These are phyloP conservation scores for Candida verbasci DNA, from an alignment of 805 yeast genomes.

Conservation along the genomic window DNA sequence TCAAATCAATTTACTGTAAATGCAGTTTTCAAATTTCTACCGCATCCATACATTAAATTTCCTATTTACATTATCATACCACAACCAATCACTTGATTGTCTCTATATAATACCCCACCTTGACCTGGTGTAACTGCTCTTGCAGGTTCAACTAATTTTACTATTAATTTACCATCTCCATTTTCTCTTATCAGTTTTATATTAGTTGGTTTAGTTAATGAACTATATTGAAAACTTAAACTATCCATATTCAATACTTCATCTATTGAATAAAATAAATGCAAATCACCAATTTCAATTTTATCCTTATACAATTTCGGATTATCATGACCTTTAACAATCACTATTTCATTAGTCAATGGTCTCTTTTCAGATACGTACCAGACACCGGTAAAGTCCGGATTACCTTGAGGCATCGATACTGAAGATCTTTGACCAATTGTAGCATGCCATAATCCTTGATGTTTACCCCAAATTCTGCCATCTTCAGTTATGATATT, in stretches of 20 bases:
- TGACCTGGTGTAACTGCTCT: constrained; percentile 92
- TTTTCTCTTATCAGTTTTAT: constrained; percentile 21
- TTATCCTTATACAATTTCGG: constrained; percentile 43
- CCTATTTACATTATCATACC: constrained; percentile 20
- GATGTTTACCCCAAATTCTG: constrained; percentile 71
- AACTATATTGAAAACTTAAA: constrained; percentile 56
- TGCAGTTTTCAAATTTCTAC: neutral
- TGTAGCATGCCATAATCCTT: constrained; percentile 93
- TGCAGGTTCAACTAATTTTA: constrained; percentile 42
- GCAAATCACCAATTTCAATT: constrained; percentile 43
- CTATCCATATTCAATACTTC: constrained; percentile 7
- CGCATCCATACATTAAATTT: neutral
- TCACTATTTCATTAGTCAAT: constrained; percentile 67
- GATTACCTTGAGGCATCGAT: constrained; percentile 87
- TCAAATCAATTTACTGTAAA: too few species aligned
- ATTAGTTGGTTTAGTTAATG: constrained; percentile 58
- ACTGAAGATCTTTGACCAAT: constrained; percentile 82
- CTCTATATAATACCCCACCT: constrained; percentile 66
- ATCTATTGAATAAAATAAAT: constrained; percentile 36
- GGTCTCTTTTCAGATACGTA: constrained; percentile 69
- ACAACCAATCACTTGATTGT: constrained; percentile 62
- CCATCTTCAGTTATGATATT: constrained; percentile 76
- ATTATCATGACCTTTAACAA: constrained; percentile 67
- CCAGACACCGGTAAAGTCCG: constrained; percentile 75
- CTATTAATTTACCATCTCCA: constrained; percentile 7